A percentile compares a stretch with the other conserved stretches of the same genome.
phyloP scores from a whole-genome alignment of 177 flowering plant species.

The Vitis hybrid region DNA sequence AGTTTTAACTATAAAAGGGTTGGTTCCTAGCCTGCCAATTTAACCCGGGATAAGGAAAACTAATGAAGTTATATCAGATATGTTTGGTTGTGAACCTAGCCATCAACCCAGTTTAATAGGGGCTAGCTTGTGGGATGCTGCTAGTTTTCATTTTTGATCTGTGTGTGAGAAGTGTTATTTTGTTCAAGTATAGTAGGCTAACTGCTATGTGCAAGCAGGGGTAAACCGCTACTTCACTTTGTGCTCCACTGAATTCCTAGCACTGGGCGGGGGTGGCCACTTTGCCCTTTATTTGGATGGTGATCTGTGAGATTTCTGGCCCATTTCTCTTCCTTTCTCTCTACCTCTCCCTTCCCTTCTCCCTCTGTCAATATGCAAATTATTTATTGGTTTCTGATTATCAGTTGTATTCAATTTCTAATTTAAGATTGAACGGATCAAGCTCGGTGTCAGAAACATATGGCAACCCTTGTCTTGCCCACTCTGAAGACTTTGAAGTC shows the following conservation, averaged over 20 bases:
- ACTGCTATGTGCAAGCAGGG: slow-evolving; percentile 49
- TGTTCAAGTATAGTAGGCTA: not conserved
- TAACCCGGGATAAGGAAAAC: too few relatives aligned
- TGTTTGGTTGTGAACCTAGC: too few relatives aligned
- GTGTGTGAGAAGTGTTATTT: not conserved
- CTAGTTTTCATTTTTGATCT: not conserved
- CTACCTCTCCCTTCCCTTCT: not conserved
- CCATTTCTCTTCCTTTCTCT: not conserved
- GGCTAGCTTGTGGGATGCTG: too few relatives aligned
- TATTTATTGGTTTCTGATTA: not conserved
- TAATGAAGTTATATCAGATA: too few relatives aligned
- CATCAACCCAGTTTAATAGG: not conserved
- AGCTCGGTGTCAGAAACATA: slow-evolving; percentile 93
- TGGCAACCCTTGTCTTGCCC: slow-evolving; percentile 89
- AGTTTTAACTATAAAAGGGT: too few relatives aligned
- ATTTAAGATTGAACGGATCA: slow-evolving; percentile 72
- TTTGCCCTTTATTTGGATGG: slow-evolving; percentile 93
- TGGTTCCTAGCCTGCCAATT: too few relatives aligned
- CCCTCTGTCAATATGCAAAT: not conserved
- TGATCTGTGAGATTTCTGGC: slow-evolving; percentile 67
- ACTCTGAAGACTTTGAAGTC: slow-evolving; percentile 72
- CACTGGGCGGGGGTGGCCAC: slow-evolving; percentile 96
- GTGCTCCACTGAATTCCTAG: slow-evolving; percentile 79
- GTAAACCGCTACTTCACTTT: slow-evolving; percentile 87
- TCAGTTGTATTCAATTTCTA: not conserved